Evolutionary conservation across 1,284 basidiomycete species (phyloP), one percentile per base, ranked within the genome.

Genomic region (Exobasidium rhododendri): DNA sequence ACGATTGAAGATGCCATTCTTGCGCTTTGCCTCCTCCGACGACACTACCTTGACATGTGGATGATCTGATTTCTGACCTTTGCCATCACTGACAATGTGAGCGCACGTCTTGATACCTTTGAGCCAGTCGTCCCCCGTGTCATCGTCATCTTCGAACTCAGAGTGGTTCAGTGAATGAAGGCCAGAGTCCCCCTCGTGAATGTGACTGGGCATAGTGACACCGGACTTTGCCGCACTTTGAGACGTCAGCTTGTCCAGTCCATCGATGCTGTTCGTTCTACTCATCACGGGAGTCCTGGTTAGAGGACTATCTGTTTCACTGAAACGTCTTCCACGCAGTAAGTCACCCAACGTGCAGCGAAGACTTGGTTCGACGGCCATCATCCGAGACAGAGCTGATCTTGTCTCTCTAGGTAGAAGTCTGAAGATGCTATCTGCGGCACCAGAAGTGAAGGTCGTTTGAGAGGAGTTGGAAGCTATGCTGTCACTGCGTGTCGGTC

Each of bases 341-440:
- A 98, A 82, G 77, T 97, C 92, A n/a, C 90, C 89, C 58, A 98
- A 85, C 28, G 96, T 97, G 80, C 92, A 96, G 40, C 96, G 87
- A 59, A 89, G 86, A 7, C 85, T 83, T 0, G 94, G 91, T 79
- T 97, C 93, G 59, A 97, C 86, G 65, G 88, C 89, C 73, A 98
- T 85, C 96, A 98, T 98, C 58, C 94, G 86, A 64, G 92, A 89
- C 59, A 98, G 84, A 10, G 91, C 92, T 14, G 87, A 68, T 14
- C 75, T 68, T 28, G 75, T 88, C 82, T 97, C 94, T 63, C 94
- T 88, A 4, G 94, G 94, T 22, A 98, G 84, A 4, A 98, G 84
- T n/a, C 93, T 87, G 85, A 98, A 98, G 78, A 98, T 96, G 31
- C 91, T 93, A 81, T 98, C 94, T n/a, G 91, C 89, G 6, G 91